Conservation (phyloP, 2,329 filamentous ascomycete genomes). For the Apiospora kogelbergensis region DNA sequence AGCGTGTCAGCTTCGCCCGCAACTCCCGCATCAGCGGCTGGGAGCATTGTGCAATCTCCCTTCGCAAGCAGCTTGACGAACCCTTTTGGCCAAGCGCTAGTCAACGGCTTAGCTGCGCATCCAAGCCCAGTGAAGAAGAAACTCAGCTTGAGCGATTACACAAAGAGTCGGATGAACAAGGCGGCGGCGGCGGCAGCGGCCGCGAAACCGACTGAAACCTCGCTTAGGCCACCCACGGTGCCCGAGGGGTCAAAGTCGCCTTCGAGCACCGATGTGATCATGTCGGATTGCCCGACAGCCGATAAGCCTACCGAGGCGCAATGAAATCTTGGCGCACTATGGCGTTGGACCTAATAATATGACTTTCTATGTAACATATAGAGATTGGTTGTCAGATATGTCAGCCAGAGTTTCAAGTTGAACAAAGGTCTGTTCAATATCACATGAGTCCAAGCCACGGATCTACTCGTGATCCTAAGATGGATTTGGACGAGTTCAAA, state of each 20-base stretch:
- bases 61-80: constrained; percentile 41
- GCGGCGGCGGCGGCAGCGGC: constrained; percentile 35
- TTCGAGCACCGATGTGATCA: constrained; percentile 31
- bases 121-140: constrained; percentile 68
- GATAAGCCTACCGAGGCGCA: constrained; percentile 30
- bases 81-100: constrained; percentile 39
- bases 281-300: constrained; percentile 33
- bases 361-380: constrained; percentile 36
- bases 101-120: constrained; percentile 45
- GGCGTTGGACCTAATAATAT: constrained; percentile 2
- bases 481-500: background rate
- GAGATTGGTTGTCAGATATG: constrained; percentile 22
- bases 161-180: constrained; percentile 58
- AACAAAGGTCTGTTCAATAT: background rate
- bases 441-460: background rate
- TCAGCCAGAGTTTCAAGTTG: background rate
- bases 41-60: constrained; percentile 49
- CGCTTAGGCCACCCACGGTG: constrained; percentile 38
- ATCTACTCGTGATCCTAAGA: constrained; percentile 1
- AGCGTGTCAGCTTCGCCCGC: constrained; percentile 35
- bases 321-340: constrained; percentile 14
- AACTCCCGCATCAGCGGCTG: constrained; percentile 48
- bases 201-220: constrained; percentile 37
- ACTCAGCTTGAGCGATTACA: constrained; percentile 65
- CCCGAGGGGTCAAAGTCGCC: constrained; percentile 42